Conservation (phyloP, 257 asterid species). For the Fraxinus cuspidata region DNA sequence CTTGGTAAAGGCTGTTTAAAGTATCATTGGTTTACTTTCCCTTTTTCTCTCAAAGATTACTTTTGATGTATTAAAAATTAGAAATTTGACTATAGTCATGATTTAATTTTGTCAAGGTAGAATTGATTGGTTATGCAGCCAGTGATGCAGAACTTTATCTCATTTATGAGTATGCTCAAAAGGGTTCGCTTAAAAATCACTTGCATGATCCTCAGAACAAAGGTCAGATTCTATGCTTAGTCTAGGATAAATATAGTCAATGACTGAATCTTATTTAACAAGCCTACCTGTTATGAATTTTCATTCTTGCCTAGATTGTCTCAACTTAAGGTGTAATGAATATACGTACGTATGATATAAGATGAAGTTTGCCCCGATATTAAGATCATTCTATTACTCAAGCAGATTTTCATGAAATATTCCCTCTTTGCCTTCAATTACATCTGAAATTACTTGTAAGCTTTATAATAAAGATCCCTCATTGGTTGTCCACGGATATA, state of each 20-base stretch:
- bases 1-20: constrained; percentile 61
- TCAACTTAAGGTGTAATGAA: background rate
- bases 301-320: background rate
- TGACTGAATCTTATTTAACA: background rate
- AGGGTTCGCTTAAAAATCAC: constrained; percentile 86
- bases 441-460: background rate
- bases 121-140: constrained; percentile 88
- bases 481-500: no score
- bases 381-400: background rate
- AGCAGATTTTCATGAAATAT: background rate
- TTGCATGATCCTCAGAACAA: constrained; percentile 86
- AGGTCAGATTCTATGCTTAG: constrained; percentile 43
- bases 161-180: constrained; percentile 84
- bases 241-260: background rate
- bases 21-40: constrained; percentile 1
- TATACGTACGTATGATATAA: no score
- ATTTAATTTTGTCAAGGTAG: constrained; percentile 69
- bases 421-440: background rate
- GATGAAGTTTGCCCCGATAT: background rate
- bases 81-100: constrained; percentile 28
- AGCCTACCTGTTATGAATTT: background rate
- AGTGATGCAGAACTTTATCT: constrained; percentile 81
- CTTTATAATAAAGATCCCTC: no score
- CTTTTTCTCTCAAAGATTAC: constrained; percentile 2
- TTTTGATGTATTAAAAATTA: background rate